Evolutionary conservation across 1,139 yeast species (phyloP), one percentile per base, ranked within the genome.

Genomic region (Kodamaea anthophila): DNA sequence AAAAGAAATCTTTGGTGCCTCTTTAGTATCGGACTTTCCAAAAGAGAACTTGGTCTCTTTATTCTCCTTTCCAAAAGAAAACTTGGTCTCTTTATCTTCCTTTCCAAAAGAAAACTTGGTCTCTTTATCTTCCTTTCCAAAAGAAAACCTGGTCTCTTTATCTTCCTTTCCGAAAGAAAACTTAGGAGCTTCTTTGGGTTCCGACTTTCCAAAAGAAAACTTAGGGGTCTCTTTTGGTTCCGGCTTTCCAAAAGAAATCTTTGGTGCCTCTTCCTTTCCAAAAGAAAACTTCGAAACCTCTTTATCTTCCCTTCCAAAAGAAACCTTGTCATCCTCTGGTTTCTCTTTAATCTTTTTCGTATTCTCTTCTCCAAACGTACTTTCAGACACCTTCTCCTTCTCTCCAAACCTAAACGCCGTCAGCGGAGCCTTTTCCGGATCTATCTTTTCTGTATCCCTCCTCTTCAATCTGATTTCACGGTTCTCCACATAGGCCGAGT

Each of bases 131-230:
- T 12, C 4, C 7, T 21, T 21, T 21, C 12, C 13, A 11, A 21
- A 21, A n/a, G 21, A 19, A 5, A 11, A n/a, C n/a, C n/a, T n/a
- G n/a, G n/a, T n/a, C n/a, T n/a, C n/a, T n/a, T n/a, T n/a, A n/a
- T n/a, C n/a, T n/a, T n/a, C n/a, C 13, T 24, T 27, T 7, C 49
- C 49, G 29, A 43, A 43, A 5, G 39, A 32, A 30, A 47, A 45
- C 9, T 28, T 33, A 3, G 45, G 44, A 7, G 40, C 23, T 11
- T 34, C 37, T 11, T 16, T 14, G 12, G 11, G 15, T 9, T 16
- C 33, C n/a, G 18, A 26, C 13, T 33, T 26, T 2, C 43, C 45
- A 28, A 45, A 45, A 2, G 44, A 29, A 28, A 41, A 35, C 4
- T 34, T 23, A 7, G 43, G 42, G 9, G 29, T 32, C 10, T 21